These are phyloP conservation scores for Passiflora organensis DNA, from an alignment of 345 rosid species.

Conservation along the genomic window DNA sequence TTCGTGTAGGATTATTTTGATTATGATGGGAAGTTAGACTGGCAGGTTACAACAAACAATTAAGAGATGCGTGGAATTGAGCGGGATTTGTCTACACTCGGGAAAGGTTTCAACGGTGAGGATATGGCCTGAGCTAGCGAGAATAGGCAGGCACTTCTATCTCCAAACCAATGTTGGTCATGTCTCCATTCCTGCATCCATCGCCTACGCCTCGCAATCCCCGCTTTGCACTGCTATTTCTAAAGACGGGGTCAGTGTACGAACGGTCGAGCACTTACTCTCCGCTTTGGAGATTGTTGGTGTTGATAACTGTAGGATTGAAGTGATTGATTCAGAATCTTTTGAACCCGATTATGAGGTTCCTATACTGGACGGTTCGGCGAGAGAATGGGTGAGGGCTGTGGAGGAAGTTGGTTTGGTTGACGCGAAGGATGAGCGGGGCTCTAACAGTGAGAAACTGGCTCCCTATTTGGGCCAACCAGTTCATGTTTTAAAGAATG, in stretches of 20 bases:
- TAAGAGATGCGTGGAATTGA: slow-evolving; percentile 45
- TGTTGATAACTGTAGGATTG: slow-evolving; percentile 73
- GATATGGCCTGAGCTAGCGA: slow-evolving; percentile 59
- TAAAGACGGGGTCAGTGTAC: slow-evolving; percentile 45
- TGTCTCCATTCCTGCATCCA: slow-evolving; percentile 53
- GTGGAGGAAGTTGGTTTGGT: slow-evolving; percentile 53
- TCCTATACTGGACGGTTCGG: slow-evolving; percentile 89
- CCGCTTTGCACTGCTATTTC: slow-evolving; percentile 66
- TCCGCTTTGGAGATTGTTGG: slow-evolving; percentile 78
- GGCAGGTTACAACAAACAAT: slow-evolving; percentile 73
- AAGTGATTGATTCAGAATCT: slow-evolving; percentile 31
- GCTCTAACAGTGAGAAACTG: slow-evolving; percentile 46
- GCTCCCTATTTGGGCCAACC: slow-evolving; percentile 57
- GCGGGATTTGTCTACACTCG: slow-evolving; percentile 60
- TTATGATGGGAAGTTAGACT: slow-evolving; percentile 38
- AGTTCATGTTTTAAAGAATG: slow-evolving; percentile 47
- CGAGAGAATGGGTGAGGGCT: slow-evolving; percentile 63
- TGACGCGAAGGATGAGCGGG: slow-evolving; percentile 45
- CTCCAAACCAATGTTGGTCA: slow-evolving; percentile 22
- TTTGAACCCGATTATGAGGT: slow-evolving; percentile 46
- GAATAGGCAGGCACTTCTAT: slow-evolving; percentile 64
- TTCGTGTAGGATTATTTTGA: too few relatives aligned
- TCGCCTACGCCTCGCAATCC: slow-evolving; percentile 50
- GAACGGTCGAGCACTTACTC: slow-evolving; percentile 84
- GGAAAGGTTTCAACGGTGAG: slow-evolving; percentile 59